Percentiles rank a stretch among this genome's conserved stretches.
Conservation (phyloP, 257 asterid species). For the Jacaranda mimosifolia region DNA sequence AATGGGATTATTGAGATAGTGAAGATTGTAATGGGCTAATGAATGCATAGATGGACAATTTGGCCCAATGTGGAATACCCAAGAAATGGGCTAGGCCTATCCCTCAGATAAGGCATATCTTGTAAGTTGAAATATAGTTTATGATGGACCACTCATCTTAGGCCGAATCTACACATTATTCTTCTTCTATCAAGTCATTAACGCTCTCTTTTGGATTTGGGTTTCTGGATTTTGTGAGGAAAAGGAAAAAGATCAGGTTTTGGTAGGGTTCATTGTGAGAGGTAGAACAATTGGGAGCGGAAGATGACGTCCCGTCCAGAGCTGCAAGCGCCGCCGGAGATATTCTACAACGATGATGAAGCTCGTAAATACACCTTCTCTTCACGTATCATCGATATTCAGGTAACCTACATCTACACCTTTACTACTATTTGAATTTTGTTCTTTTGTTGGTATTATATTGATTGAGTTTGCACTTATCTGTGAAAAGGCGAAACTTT, state of each 20-base stretch:
- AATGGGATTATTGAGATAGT: too few relatives aligned
- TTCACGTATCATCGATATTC: slow-evolving; percentile 93
- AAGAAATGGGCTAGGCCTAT: background rate
- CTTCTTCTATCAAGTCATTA: background rate
- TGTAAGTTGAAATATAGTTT: background rate
- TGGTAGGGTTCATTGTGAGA: background rate
- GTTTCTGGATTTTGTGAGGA: too few relatives aligned
- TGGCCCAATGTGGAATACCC: too few relatives aligned
- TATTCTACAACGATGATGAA: slow-evolving; percentile 88
- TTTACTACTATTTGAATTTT: background rate
- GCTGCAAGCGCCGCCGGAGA: slow-evolving; percentile 97
- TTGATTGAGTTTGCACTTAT: background rate
- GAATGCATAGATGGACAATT: too few relatives aligned
- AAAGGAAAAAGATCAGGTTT: background rate
- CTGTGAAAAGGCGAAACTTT: slow-evolving; percentile 71
- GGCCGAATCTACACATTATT: background rate
- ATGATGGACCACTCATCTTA: background rate
- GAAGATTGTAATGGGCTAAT: too few relatives aligned
- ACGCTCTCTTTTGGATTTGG: background rate
- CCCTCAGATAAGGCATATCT: too few relatives aligned
- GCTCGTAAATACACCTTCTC: slow-evolving; percentile 98
- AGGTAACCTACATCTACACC: slow-evolving; percentile 48
- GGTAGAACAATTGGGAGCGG: background rate
- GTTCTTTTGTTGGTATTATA: background rate
- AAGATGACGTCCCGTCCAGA: slow-evolving; percentile 88